Percentiles rank a stretch among this genome's conserved stretches.
phyloP scores from a whole-genome alignment of 2,329 filamentous ascomycete genomes.

The Magnaporthales sp. region DNA sequence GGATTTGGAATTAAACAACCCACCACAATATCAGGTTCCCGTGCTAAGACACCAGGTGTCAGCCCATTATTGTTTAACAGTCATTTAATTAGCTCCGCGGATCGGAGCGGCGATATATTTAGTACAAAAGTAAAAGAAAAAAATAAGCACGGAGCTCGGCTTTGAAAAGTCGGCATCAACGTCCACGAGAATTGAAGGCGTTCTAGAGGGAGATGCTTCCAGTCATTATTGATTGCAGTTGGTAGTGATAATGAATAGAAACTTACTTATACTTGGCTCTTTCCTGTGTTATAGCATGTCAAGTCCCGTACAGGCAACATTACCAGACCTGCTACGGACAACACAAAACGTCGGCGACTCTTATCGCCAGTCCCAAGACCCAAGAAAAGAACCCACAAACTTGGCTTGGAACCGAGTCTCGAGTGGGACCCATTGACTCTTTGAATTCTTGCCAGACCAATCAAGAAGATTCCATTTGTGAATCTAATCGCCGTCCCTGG shows the following conservation, averaged over 20 bases:
- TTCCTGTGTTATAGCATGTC: not conserved
- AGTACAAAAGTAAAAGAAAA: not conserved
- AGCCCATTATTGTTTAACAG: not conserved
- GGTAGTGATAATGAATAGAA: not conserved
- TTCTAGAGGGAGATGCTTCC: not conserved
- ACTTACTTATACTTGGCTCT: not conserved
- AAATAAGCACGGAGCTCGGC: not conserved
- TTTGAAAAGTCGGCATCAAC: not conserved
- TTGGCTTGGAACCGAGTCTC: not conserved
- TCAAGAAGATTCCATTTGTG: slow-evolving; percentile 1
- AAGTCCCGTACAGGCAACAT: not conserved
- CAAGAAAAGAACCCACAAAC: not conserved
- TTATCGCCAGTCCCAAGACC: not conserved
- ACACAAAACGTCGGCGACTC: not conserved
- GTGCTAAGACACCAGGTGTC: too few species aligned
- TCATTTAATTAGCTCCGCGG: not conserved
- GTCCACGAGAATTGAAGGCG: not conserved
- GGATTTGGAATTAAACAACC: not conserved
- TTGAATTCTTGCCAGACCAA: not conserved
- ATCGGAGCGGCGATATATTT: not conserved
- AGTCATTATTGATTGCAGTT: not conserved
- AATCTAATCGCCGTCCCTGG: not conserved
- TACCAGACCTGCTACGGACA: not conserved
- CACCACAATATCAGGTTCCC: not conserved
- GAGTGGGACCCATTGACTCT: not conserved